These are phyloP conservation scores for Gomphus bonarii DNA, from an alignment of 1,284 basidiomycete species.

Conservation along the genomic window DNA sequence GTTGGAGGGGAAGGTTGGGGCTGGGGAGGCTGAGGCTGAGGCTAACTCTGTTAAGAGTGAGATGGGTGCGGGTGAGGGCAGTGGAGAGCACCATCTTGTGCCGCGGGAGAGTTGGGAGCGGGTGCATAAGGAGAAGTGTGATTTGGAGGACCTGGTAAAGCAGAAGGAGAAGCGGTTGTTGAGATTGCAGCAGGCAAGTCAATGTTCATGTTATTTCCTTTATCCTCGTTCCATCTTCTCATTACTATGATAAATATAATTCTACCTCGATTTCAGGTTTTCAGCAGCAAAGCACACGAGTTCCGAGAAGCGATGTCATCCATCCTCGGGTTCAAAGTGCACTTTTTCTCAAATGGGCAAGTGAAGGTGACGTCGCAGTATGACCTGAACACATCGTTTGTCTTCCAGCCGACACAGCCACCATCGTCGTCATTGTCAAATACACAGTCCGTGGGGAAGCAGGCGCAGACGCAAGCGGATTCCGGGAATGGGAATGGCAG, in stretches of 20 bases:
- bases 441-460: too few species aligned
- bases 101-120: conserved; percentile 64
- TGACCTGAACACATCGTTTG: conserved; percentile 59
- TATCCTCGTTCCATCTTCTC: too few species aligned
- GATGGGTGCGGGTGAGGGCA: conserved; percentile 20
- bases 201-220: background rate
- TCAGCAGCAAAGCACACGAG: conserved; percentile 62
- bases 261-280: conserved; percentile 35
- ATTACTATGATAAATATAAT: background rate
- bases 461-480: too few species aligned
- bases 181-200: conserved; percentile 55
- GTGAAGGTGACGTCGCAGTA: conserved; percentile 77
- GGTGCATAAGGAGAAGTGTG: conserved; percentile 47
- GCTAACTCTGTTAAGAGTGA: conserved; percentile 20
- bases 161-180: conserved; percentile 70
- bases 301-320: conserved; percentile 74
- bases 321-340: conserved; percentile 76
- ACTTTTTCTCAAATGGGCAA: conserved; percentile 76
- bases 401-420: conserved; percentile 46
- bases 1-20: conserved; percentile 19
- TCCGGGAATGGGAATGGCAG: too few species aligned
- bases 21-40: too few species aligned
- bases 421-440: too few species aligned
- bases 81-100: conserved; percentile 24
- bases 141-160: conserved; percentile 47